These are phyloP conservation scores for Pythium vanterpoolii DNA, from an alignment of 352 stramenopile genomes.

Conservation along the genomic window DNA sequence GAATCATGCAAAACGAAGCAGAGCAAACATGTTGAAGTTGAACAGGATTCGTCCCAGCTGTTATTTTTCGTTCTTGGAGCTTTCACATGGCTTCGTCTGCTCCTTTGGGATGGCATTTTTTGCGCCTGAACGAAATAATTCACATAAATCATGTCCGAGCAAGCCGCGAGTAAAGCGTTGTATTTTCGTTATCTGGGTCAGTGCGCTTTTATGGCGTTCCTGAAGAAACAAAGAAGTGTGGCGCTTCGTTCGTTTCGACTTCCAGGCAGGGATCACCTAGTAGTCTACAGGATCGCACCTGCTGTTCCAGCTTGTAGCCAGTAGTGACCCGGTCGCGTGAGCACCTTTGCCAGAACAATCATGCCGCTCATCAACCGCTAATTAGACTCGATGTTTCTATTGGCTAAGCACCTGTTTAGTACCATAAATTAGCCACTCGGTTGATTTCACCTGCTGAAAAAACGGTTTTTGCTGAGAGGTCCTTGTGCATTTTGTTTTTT, in stretches of 20 bases:
- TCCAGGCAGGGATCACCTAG: background rate
- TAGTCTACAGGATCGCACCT: background rate
- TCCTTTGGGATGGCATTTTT: background rate
- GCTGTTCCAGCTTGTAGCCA: background rate
- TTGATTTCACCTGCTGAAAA: slow-evolving; percentile 12
- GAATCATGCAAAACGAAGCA: background rate
- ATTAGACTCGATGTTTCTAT: slow-evolving; percentile 8
- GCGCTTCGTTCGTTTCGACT: background rate
- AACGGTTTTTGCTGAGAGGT: slow-evolving; percentile 6
- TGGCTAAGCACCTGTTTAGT: background rate
- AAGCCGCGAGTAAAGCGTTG: background rate
- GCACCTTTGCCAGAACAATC: background rate
- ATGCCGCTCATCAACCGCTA: background rate
- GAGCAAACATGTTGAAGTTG: background rate
- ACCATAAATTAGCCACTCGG: background rate
- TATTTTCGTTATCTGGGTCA: background rate
- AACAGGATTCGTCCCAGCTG: background rate
- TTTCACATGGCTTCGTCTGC: background rate
- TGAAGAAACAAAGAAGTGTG: background rate
- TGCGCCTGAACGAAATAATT: background rate
- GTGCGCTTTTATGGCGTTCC: background rate
- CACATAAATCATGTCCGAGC: too few relatives aligned
- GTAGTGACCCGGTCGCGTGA: too few relatives aligned
- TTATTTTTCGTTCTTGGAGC: background rate
- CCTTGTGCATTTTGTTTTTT: slow-evolving; percentile 10